A percentile compares a stretch with the other conserved stretches of the same genome.
Conservation (phyloP, 768 basidiomycete species). For the Hemileccinum rubropunctum region DNA sequence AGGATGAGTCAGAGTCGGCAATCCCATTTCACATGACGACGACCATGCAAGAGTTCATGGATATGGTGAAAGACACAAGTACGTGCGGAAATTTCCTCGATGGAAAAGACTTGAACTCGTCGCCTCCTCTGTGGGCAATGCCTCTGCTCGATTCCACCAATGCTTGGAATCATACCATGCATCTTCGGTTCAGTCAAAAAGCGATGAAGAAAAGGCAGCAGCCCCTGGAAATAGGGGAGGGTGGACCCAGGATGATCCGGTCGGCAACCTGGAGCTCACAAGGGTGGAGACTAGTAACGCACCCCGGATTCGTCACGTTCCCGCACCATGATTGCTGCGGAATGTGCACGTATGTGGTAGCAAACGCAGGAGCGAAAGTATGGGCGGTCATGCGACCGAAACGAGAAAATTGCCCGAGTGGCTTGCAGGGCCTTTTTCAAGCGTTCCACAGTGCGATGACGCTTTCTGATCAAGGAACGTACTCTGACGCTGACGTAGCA, state of each 20-base stretch:
- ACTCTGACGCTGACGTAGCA: neutral
- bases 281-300: neutral
- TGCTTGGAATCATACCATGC: neutral
- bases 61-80: neutral
- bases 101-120: neutral
- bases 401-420: neutral
- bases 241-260: neutral
- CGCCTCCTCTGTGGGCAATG: neutral
- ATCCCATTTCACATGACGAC: too few species aligned
- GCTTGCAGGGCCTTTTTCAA: too few species aligned
- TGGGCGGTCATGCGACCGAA: neutral
- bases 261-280: neutral
- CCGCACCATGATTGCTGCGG: constrained; percentile 4
- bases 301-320: neutral
- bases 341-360: neutral
- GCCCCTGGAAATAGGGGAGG: too few species aligned
- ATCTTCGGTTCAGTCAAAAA: neutral
- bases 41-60: neutral
- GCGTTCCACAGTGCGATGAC: too few species aligned
- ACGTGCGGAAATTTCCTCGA: constrained; percentile 5
- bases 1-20: too few species aligned
- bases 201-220: too few species aligned
- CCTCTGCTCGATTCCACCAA: neutral
- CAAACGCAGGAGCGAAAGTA: neutral
- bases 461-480: neutral